Evolutionary conservation across 2,329 filamentous ascomycete genomes (phyloP).

Genomic region (Trichoderma harzianum): DNA sequence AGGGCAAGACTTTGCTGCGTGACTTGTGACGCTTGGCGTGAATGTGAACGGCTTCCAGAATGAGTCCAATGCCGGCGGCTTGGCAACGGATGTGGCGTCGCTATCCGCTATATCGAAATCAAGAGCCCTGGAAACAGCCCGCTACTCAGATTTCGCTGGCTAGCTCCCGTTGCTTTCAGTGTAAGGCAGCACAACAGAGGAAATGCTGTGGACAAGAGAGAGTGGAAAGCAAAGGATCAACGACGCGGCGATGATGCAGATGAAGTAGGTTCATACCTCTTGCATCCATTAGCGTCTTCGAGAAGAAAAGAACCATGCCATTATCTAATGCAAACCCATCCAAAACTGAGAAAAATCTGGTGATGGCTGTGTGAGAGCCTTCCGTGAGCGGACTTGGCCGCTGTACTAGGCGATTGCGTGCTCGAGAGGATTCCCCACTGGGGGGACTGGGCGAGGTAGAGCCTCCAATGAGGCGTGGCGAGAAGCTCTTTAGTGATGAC

Average conservation of each 20-base stretch:
- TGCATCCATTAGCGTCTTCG: conserved; percentile 11
- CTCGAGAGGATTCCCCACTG: conserved; percentile 14
- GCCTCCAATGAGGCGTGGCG: conserved; percentile 8
- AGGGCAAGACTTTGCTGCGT: too few relatives aligned
- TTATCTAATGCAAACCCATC: neutral
- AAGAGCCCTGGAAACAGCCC: neutral
- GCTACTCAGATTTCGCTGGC: neutral
- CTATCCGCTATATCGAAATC: neutral
- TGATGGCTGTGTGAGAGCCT: neutral
- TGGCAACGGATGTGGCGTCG: conserved; percentile 15
- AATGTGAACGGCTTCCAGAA: conserved; percentile 5
- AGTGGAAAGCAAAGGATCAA: neutral
- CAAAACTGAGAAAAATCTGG: conserved; percentile 7
- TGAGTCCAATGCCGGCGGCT: conserved; percentile 1
- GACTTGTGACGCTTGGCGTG: neutral
- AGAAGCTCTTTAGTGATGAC: conserved; percentile 4
- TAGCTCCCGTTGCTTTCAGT: neutral
- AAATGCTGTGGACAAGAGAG: neutral
- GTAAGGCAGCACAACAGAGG: neutral
- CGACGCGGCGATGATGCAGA: neutral
- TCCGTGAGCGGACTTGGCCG: conserved; percentile 14
- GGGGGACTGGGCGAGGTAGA: neutral
- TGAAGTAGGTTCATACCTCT: neutral
- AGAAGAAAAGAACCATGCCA: conserved; percentile 13
- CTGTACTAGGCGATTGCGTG: conserved; percentile 19